A percentile compares a stretch with the other conserved stretches of the same genome.
Conservation (phyloP, 106 monocot genomes). For the Allium fistulosum region DNA sequence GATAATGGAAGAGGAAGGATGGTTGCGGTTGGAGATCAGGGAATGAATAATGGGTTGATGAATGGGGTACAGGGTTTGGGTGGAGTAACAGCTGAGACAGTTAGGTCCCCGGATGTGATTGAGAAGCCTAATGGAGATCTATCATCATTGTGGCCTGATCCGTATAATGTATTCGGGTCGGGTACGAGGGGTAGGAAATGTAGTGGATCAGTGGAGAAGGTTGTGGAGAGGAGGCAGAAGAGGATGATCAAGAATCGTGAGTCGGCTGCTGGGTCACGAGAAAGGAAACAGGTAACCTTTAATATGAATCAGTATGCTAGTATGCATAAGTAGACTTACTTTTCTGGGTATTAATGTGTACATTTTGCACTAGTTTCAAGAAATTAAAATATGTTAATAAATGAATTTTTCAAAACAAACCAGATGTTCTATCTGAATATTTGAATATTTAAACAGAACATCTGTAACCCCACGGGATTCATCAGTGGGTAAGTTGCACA, state of each 20-base stretch:
- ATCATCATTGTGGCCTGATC: conserved; percentile 40
- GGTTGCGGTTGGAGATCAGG: conserved; percentile 22
- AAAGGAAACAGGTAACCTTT: conserved; percentile 63
- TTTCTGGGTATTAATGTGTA: too few relatives aligned
- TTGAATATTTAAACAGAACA: too few relatives aligned
- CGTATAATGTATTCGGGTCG: conserved; percentile 27
- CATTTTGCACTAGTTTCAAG: too few relatives aligned
- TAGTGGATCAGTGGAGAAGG: conserved; percentile 22
- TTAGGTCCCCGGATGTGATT: conserved; percentile 14
- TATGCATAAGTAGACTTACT: too few relatives aligned
- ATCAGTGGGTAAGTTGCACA: too few relatives aligned
- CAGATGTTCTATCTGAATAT: too few relatives aligned
- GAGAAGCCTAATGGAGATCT: conserved; percentile 25
- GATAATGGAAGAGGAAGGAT: too few relatives aligned
- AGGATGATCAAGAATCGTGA: conserved; percentile 54
- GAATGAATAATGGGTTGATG: conserved; percentile 27
- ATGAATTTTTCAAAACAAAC: too few relatives aligned
- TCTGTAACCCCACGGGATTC: too few relatives aligned
- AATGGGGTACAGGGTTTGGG: conserved; percentile 24
- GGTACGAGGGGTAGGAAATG: conserved; percentile 37
- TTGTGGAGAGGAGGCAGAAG: conserved; percentile 24
- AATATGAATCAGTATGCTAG: too few relatives aligned
- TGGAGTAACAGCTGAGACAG: conserved; percentile 9
- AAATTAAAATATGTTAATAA: too few relatives aligned
- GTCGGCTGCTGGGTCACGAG: conserved; percentile 63